Percentiles rank a stretch among this genome's conserved stretches.
phyloP scores from a whole-genome alignment of 177 flowering plant genomes.

The Vitis hybrid region DNA sequence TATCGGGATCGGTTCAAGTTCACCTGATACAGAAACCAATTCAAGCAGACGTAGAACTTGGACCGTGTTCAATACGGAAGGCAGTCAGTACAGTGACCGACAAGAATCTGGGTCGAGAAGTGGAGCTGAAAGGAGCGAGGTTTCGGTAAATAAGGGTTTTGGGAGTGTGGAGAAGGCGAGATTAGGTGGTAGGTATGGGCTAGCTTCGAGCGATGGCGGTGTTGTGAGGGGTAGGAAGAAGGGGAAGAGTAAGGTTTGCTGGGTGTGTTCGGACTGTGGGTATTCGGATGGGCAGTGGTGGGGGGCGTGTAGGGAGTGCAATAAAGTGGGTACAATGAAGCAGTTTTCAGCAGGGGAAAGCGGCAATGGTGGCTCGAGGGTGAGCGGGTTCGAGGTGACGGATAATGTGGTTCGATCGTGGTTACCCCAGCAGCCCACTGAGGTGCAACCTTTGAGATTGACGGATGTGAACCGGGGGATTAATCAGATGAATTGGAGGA shows the following conservation, averaged over 20 bases:
- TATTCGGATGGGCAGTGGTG: conserved; percentile 76
- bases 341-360: conserved; percentile 24
- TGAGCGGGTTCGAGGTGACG: conserved; percentile 36
- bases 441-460: conserved; percentile 51
- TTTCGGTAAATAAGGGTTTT: conserved; percentile 2
- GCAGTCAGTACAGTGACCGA: no score
- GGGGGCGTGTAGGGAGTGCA: conserved; percentile 63
- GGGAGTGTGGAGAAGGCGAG: conserved; percentile 7
- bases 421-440: conserved; percentile 32
- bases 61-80: conserved; percentile 30
- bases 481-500: conserved; percentile 56
- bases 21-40: not conserved
- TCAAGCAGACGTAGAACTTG: conserved; percentile 7
- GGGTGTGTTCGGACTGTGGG: conserved; percentile 76
- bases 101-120: conserved; percentile 4
- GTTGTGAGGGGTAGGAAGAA: conserved; percentile 32
- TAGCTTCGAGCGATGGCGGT: conserved; percentile 5
- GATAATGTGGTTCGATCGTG: conserved; percentile 43
- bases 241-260: conserved; percentile 47
- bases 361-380: conserved; percentile 14
- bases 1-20: conserved; percentile 2
- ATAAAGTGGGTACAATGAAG: conserved; percentile 34
- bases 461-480: conserved; percentile 62
- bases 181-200: not conserved
- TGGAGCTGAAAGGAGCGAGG: conserved; percentile 7